Evolutionary conservation across 2,329 filamentous ascomycete species (phyloP), one percentile per base, ranked within the genome.

Genomic region (Paramyrothecium roridum): DNA sequence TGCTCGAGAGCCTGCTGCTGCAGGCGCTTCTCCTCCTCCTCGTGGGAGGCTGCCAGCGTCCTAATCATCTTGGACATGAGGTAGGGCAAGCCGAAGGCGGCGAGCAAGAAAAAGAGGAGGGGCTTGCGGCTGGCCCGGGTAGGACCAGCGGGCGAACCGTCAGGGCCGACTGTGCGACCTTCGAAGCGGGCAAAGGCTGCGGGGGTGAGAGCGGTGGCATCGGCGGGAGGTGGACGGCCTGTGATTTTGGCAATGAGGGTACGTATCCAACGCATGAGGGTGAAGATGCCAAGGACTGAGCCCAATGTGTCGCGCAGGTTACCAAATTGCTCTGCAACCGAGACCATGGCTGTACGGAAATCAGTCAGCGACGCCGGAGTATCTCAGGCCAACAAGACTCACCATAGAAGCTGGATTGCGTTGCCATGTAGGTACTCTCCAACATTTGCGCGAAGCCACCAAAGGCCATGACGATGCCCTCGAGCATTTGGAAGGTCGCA

Each of bases 351-450:
- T 95, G 60, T 30, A 30, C 22, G 45, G 48, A 8, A 23, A 33
- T 59, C 19, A 59, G 62, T 59, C 21, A 52, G 50, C 8, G 45
- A 16, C 40, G 13, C 21, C n/a, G 2, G 52, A 17, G 23, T 2
- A 13, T 12, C 34, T 20, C 11, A 20, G 22, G 2, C n/a, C n/a
- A 6, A 16, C 13, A 30, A 26, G 43, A 62, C 88, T 66, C 83
- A 96, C 92, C 93, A 67, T 98, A 99, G 74, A 99, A 99, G 53
- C 91, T 96, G 7, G 93, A 97, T 74, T 99, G 95, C 0, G 95
- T 99, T 30, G 96, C 95, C 96, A 99, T 99, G 67, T 97, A 99
- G 12, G 95, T 98, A 78, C 95, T 98, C 76, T 99, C 95, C 26
- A 99, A 82, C 95, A 99, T 99, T 78, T 99, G 95, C 13, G 96